These are phyloP conservation scores for Lactarius hengduanensis DNA, from an alignment of 768 basidiomycete species.

Conservation along the genomic window DNA sequence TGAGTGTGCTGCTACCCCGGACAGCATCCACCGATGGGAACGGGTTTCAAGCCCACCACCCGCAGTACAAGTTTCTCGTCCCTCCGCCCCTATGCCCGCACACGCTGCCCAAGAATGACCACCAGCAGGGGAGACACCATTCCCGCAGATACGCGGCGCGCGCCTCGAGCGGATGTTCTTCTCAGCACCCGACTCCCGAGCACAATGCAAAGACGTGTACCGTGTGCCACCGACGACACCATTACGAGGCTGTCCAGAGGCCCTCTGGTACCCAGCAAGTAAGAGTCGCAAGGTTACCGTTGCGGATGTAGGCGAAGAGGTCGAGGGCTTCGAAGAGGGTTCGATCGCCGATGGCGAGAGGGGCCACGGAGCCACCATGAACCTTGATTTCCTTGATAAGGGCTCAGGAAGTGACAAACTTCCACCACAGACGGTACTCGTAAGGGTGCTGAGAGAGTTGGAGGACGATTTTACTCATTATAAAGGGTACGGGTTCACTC, in stretches of 20 bases:
- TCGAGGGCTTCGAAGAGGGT: no score
- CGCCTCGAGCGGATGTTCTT: constrained; percentile 80
- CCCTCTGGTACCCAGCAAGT: no score
- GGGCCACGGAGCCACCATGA: no score
- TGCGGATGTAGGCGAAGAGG: no score
- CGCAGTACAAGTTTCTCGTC: constrained; percentile 7
- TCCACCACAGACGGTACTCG: constrained; percentile 86
- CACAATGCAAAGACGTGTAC: no score
- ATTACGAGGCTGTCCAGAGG: no score
- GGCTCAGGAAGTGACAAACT: constrained; percentile 38
- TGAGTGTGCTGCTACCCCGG: neutral
- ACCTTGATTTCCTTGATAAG: no score
- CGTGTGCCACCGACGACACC: no score
- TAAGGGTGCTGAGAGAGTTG: constrained; percentile 78
- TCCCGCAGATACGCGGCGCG: constrained; percentile 81
- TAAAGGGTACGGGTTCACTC: constrained; percentile 64
- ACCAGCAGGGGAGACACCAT: constrained; percentile 48
- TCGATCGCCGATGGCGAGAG: no score
- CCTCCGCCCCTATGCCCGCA: constrained; percentile 22
- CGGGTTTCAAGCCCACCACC: neutral
- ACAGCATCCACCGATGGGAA: neutral
- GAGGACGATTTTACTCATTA: constrained; percentile 96
- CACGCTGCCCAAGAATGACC: constrained; percentile 16
- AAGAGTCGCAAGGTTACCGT: no score
- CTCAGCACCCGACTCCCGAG: constrained; percentile 67